Evolutionary conservation across 2,329 filamentous ascomycete genomes (phyloP), one percentile per base, ranked within the genome.

Genomic region (Curvularia lunata): DNA sequence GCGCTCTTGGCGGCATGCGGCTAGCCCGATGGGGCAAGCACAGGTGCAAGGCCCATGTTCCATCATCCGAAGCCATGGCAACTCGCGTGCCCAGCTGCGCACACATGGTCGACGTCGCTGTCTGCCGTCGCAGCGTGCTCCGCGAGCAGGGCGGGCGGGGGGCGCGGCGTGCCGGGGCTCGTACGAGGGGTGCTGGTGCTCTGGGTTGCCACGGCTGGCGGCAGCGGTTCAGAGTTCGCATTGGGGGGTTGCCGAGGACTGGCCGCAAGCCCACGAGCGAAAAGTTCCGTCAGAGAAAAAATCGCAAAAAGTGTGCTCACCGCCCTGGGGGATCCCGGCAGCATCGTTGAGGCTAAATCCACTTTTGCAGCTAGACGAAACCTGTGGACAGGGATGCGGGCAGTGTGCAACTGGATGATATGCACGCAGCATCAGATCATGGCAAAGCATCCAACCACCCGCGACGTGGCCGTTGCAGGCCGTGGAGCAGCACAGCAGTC

Each of bases 381-480:
- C 58, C 50, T 51, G 27, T 50, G 45, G 28, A 51, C 70, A 68
- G 63, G 71, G 65, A 63, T 63, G 49, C 62, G 62, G 68, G 68
- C 58, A 59, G 49, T 50, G 61, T 66, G 65, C 64, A 63, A 58
- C 66, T 52, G 58, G 58, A 69, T 67, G 66, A 64, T 66, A 74
- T 75, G 71, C 71, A 72, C 67, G 60, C 66, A 66, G 67, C 67
- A 65, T 69, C 70, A 71, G 66, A 74, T 71, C 66, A 71, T 68
- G 64, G 62, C 50, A 25, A 52, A 42, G 45, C 49, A 51, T 41
- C 56, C 61, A 55, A 56, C 63, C 61, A 59, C 48, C 59, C 58
- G 61, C 59, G 56, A 59, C 50, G 54, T 55, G 56, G 56, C 58
- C 50, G 59, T 66, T 67, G 65, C 62, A 61, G 59, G 62, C 64